These are phyloP conservation scores for Botrytis fabae DNA, from an alignment of 2,329 filamentous ascomycete species.

Conservation along the genomic window DNA sequence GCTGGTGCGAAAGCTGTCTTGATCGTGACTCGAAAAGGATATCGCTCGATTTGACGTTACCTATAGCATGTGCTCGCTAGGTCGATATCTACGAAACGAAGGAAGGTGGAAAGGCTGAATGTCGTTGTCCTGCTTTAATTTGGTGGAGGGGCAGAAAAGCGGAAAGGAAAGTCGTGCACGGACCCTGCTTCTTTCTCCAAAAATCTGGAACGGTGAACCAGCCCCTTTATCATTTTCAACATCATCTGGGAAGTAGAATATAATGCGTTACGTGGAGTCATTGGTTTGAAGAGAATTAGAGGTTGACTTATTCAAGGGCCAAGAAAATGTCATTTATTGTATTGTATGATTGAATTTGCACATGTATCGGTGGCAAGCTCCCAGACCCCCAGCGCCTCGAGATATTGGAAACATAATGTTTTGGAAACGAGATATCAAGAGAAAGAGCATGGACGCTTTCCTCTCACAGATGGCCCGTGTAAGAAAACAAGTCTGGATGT, in stretches of 20 bases:
- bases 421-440: neutral
- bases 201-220: neutral
- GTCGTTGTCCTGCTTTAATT: slow-evolving; percentile 22
- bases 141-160: slow-evolving; percentile 24
- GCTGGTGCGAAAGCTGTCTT: neutral
- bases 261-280: neutral
- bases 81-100: slow-evolving; percentile 24
- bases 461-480: neutral
- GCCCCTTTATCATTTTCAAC: slow-evolving; percentile 11
- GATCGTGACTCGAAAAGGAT: neutral
- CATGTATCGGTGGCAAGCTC: neutral
- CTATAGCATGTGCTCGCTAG: slow-evolving; percentile 38
- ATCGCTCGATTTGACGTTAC: neutral
- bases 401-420: neutral
- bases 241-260: neutral
- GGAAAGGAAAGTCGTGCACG: slow-evolving; percentile 11
- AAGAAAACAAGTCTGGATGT: neutral
- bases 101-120: slow-evolving; percentile 11
- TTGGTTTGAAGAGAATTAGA: neutral
- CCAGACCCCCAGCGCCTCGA: neutral
- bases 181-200: slow-evolving; percentile 7
- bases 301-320: neutral
- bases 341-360: neutral
- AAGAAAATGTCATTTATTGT: neutral
- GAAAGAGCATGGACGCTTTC: neutral